Conservation (phyloP, 1,139 yeast species). For the Candida pseudoviswanathii region DNA sequence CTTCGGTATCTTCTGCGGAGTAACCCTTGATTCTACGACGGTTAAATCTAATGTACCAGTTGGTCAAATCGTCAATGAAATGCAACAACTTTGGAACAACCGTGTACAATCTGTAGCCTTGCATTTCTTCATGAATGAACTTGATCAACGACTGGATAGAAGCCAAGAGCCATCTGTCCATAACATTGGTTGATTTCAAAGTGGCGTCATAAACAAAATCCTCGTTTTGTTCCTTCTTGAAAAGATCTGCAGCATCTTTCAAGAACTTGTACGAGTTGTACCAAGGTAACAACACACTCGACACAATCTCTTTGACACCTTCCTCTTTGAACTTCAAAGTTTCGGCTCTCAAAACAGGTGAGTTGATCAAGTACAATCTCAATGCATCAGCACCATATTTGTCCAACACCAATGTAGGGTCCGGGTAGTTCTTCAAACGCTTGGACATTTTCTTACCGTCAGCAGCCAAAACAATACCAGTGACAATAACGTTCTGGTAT, state of each 20-base stretch:
- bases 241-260: slow-evolving; percentile 88
- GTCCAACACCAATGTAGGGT: slow-evolving; percentile 78
- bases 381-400: slow-evolving; percentile 98
- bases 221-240: slow-evolving; percentile 70
- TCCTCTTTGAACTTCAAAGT: slow-evolving; percentile 96
- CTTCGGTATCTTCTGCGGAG: slow-evolving; percentile 73
- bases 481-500: slow-evolving; percentile 91
- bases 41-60: slow-evolving; percentile 98
- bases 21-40: slow-evolving; percentile 96
- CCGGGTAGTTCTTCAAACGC: slow-evolving; percentile 96
- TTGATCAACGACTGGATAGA: slow-evolving; percentile 87
- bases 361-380: slow-evolving; percentile 91
- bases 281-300: slow-evolving; percentile 96
- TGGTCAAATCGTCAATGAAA: slow-evolving; percentile 92
- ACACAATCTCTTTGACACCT: slow-evolving; percentile 96
- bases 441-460: slow-evolving; percentile 99
- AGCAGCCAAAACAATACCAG: slow-evolving; percentile 95
- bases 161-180: slow-evolving; percentile 97
- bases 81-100: slow-evolving; percentile 91
- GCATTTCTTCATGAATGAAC: slow-evolving; percentile 89
- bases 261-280: slow-evolving; percentile 96
- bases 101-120: slow-evolving; percentile 84
- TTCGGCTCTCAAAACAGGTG: slow-evolving; percentile 97
- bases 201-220: slow-evolving; percentile 74
- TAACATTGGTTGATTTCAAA: slow-evolving; percentile 74